Evolutionary conservation across 148 eudicot genomes (phyloP).

Genomic region (Persicaria maculosa): DNA sequence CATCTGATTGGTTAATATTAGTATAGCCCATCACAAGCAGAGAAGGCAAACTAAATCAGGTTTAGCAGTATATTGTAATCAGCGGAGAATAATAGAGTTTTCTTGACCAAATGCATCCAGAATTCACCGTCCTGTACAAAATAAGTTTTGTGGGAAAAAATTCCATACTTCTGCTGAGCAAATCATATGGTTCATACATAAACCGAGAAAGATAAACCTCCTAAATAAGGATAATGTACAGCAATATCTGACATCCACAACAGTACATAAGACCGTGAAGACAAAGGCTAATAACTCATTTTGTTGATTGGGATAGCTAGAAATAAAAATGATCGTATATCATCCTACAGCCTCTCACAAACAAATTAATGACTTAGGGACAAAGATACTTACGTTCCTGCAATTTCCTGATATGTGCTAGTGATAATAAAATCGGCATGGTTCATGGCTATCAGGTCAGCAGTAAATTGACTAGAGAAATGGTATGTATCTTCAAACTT

Average conservation of each 20-base stretch:
- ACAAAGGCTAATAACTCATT: neutral
- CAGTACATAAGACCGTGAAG: no score
- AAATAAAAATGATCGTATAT: neutral
- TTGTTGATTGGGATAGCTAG: neutral
- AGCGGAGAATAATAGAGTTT: neutral
- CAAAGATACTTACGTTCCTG: conserved; percentile 74
- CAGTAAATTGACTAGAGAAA: conserved; percentile 96
- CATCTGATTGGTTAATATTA: neutral
- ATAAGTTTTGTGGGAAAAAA: no score
- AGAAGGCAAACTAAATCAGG: neutral
- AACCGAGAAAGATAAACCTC: no score
- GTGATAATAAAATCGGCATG: conserved; percentile 93
- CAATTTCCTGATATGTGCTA: conserved; percentile 98
- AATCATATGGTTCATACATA: no score
- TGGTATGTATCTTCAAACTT: conserved; percentile 85
- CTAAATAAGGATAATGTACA: no score
- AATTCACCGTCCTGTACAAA: neutral
- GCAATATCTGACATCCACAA: no score
- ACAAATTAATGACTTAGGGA: neutral
- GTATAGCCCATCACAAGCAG: neutral
- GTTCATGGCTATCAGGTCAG: conserved; percentile 94
- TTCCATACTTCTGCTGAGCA: no score
- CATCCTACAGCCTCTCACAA: neutral
- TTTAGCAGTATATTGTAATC: neutral
- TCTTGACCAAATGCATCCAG: neutral